These are phyloP conservation scores for Alternaria atra DNA, from an alignment of 2,329 filamentous ascomycete species.

Conservation along the genomic window DNA sequence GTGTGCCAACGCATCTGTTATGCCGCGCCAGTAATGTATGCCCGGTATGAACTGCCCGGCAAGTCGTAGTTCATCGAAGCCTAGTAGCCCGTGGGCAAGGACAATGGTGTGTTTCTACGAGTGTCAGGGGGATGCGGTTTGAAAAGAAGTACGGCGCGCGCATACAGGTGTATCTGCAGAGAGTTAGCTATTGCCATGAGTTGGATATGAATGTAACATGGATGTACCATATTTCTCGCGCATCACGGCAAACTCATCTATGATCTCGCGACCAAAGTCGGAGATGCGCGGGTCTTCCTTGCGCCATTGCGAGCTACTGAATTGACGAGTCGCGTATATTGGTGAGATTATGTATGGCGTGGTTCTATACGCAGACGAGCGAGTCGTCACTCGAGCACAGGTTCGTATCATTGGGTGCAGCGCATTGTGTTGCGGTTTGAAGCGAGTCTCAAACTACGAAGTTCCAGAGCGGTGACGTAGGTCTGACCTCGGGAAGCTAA, in stretches of 20 bases:
- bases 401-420: conserved; percentile 43
- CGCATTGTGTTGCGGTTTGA: conserved; percentile 25
- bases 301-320: conserved; percentile 34
- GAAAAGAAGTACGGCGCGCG: conserved; percentile 8
- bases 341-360: conserved; percentile 1
- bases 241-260: conserved; percentile 69
- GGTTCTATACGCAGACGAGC: conserved; percentile 24
- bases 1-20: conserved; percentile 64
- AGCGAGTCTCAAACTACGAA: conserved; percentile 13
- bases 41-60: conserved; percentile 64
- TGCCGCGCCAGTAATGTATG: conserved; percentile 71
- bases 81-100: conserved; percentile 71
- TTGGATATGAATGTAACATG: too few species aligned
- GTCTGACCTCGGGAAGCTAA: conserved; percentile 8
- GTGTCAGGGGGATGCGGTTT: conserved; percentile 43
- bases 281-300: conserved; percentile 60
- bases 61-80: conserved; percentile 69
- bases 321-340: conserved; percentile 21
- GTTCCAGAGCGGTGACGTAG: conserved; percentile 36
- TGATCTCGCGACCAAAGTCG: conserved; percentile 62
- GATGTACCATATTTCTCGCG: conserved; percentile 64
- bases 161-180: conserved; percentile 46
- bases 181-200: conserved; percentile 19
- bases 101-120: conserved; percentile 64
- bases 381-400: conserved; percentile 35